Percentiles rank a stretch among this genome's conserved stretches.
These are phyloP conservation scores for Cyberlindnera maritima DNA, from an alignment of 805 yeast genomes.

Conservation along the genomic window DNA sequence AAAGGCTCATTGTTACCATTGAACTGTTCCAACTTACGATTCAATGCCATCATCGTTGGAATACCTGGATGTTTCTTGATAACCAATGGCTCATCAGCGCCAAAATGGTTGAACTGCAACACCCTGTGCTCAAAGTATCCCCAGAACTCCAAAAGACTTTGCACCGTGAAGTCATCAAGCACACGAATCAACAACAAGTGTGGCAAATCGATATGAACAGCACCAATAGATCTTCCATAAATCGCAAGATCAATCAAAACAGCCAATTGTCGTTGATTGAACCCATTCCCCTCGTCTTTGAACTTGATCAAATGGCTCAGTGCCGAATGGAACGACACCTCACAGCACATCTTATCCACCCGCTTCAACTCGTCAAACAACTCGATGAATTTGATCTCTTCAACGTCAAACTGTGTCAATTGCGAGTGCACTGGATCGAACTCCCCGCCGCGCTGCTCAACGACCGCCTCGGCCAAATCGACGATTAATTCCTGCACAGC, in stretches of 20 bases:
- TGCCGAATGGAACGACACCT: not conserved
- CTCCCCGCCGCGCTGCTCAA: not conserved
- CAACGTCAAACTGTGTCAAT: not conserved
- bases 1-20: conserved; percentile 16
- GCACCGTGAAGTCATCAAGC: conserved; percentile 10
- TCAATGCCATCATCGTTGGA: conserved; percentile 14
- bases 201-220: conserved; percentile 15
- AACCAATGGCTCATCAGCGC: conserved; percentile 1
- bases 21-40: conserved; percentile 14
- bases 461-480: conserved; percentile 3
- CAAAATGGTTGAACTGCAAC: not conserved
- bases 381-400: not conserved
- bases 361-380: not conserved
- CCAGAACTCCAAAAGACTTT: conserved; percentile 24
- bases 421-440: not conserved
- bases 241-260: conserved; percentile 22
- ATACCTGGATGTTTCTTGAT: conserved; percentile 17
- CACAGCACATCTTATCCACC: not conserved
- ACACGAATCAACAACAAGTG: conserved; percentile 10
- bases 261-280: conserved; percentile 15
- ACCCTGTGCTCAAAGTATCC: conserved; percentile 18
- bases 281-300: conserved; percentile 2
- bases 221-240: conserved; percentile 6
- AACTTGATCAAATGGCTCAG: not conserved
- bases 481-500: conserved; percentile 4